phyloP scores from a whole-genome alignment of 2,329 filamentous ascomycete species.

The Celoporthe dispersa region DNA sequence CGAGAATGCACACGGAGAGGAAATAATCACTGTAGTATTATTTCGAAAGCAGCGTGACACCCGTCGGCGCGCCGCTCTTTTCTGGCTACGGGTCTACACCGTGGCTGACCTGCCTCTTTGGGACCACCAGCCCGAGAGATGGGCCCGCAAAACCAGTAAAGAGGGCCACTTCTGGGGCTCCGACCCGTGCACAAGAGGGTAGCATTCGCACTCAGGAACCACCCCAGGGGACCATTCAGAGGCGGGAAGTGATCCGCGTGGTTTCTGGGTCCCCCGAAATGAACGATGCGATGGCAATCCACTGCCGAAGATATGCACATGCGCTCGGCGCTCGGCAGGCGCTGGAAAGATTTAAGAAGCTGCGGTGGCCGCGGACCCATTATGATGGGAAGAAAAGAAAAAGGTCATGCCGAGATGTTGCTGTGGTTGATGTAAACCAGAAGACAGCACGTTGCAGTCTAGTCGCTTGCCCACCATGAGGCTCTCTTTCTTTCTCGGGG shows the following conservation, averaged over 20 bases:
- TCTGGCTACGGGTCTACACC: neutral
- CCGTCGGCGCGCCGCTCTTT: no score
- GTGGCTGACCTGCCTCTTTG: conserved; percentile 11
- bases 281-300: neutral
- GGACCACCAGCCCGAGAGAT: neutral
- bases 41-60: neutral
- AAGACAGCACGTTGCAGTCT: neutral
- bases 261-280: neutral
- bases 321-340: neutral
- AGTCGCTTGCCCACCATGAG: conserved; percentile 18
- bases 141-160: neutral
- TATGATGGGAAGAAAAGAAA: no score
- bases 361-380: neutral
- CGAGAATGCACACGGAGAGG: neutral
- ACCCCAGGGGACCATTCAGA: neutral
- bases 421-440: neutral
- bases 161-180: neutral
- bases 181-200: neutral
- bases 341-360: neutral
- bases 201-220: neutral
- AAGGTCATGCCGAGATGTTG: neutral
- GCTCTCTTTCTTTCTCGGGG: conserved; percentile 8
- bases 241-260: neutral
- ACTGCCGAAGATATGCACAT: neutral
- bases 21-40: no score